Conservation (phyloP, 805 yeast genomes). For the Candida suzukii region DNA sequence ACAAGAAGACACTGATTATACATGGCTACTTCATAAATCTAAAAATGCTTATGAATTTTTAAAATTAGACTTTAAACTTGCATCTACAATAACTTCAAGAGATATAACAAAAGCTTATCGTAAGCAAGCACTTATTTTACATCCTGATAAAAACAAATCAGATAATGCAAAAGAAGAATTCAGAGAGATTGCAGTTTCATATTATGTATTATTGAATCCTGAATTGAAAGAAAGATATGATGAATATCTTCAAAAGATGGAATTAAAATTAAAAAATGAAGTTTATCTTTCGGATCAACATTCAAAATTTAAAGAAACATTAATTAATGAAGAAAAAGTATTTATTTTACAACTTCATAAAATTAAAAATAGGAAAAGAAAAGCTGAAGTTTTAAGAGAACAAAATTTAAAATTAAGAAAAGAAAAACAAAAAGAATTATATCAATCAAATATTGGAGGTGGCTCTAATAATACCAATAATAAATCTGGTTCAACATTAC, state of each 20-base stretch:
- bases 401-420: constrained; percentile 12
- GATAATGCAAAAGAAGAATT: constrained; percentile 20
- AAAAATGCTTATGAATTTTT: constrained; percentile 11
- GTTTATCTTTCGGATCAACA: constrained; percentile 7
- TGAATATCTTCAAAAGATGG: constrained; percentile 4
- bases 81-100: constrained; percentile 1
- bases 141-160: constrained; percentile 29
- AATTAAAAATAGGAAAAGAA: constrained; percentile 4
- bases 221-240: constrained; percentile 17
- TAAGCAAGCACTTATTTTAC: constrained; percentile 21
- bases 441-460: not conserved
- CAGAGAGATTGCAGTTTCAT: constrained; percentile 21
- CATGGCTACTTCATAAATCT: constrained; percentile 9
- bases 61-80: constrained; percentile 1
- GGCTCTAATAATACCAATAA: not conserved
- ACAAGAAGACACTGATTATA: constrained; percentile 4
- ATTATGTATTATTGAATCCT: constrained; percentile 13
- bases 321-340: constrained; percentile 24
- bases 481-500: not conserved
- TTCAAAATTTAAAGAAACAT: constrained; percentile 17
- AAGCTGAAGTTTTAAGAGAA: constrained; percentile 11
- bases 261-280: not conserved
- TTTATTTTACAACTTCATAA: constrained; percentile 10
- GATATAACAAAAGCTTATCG: constrained; percentile 23
- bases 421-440: constrained; percentile 5